Base-by-base conservation (phyloP, 495 filamentous ascomycete species). In the Penicillium pulvis region DNA sequence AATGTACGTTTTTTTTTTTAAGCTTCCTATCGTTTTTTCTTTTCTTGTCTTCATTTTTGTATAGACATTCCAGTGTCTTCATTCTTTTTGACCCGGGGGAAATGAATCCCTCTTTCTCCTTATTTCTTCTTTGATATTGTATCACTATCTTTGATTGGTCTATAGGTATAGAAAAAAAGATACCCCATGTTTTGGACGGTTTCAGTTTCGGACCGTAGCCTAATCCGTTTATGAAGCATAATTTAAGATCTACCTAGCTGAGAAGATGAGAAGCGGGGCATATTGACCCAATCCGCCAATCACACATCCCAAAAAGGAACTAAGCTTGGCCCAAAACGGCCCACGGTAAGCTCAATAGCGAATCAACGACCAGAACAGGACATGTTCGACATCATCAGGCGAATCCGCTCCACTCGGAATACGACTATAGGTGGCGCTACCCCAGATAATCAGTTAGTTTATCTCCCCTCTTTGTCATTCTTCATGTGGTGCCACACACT, bases 1-100 rank as follows among this genome's bases (percentile, higher is more conserved):
- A 51, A 71, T 62, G 68, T 64, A 65, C 52, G 57, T 58, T 26
- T 28, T 41, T 28, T 53, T 48, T 50, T 55, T 44, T 55, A 54
- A n/a, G 43, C 50, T 39, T 53, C 28, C 16, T 48, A 55, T 47
- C 4, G 11, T 20, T 10, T 52, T 47, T 23, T 23, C 5, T 11
- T 46, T 33, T 24, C 26, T n/a, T 31, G 19, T 14, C 45, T 28
- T 28, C 0, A 23, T 23, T 28, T 7, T 28, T 28, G 6, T 28
- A 4, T 5, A 28, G 28, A 28, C 28, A 28, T 28, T 28, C 28
- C 28, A 28, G 28, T 28, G 12, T 24, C 23, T 47, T 8, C 42
- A 47, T 47, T 47, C 28, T 28, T 28, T 28, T 28, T 28, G 4
- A 28, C 2, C 28, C 28, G 28, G 6, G 28, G 28, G 4, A 28